Evolutionary conservation across 805 yeast genomes (phyloP).

Genomic region (Pichia deserticola): DNA sequence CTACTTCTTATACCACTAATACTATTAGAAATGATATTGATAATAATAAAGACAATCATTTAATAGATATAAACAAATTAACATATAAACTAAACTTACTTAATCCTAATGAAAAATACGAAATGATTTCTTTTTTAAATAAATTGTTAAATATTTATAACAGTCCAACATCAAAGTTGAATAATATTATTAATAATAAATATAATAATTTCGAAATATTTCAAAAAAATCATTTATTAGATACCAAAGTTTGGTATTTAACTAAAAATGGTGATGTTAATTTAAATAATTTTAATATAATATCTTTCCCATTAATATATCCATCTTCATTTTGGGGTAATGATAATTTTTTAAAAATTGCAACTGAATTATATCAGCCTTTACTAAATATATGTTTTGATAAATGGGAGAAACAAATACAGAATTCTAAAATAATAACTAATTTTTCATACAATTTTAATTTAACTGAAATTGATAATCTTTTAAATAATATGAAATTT

Average conservation of each 20-base stretch:
- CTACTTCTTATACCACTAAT: too few relatives aligned
- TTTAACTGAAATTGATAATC: background rate
- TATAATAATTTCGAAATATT: too few relatives aligned
- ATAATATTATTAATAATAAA: too few relatives aligned
- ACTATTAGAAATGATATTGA: too few relatives aligned
- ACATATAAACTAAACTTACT: too few relatives aligned
- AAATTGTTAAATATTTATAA: too few relatives aligned
- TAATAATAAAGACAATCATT: too few relatives aligned
- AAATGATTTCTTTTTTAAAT: too few relatives aligned
- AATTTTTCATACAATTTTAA: background rate
- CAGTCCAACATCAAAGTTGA: too few relatives aligned
- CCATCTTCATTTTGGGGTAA: background rate
- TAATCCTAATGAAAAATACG: too few relatives aligned
- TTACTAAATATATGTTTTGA: background rate
- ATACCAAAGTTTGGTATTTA: background rate
- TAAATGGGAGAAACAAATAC: background rate
- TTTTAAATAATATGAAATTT: background rate
- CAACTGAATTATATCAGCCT: background rate
- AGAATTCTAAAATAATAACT: background rate
- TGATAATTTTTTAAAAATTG: background rate
- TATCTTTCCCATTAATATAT: background rate
- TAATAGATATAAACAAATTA: too few relatives aligned
- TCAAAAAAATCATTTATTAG: background rate
- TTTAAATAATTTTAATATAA: background rate
- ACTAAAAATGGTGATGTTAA: background rate